Evolutionary conservation across 1,139 yeast species (phyloP).

Genomic region (Insectozyma bohioensis): DNA sequence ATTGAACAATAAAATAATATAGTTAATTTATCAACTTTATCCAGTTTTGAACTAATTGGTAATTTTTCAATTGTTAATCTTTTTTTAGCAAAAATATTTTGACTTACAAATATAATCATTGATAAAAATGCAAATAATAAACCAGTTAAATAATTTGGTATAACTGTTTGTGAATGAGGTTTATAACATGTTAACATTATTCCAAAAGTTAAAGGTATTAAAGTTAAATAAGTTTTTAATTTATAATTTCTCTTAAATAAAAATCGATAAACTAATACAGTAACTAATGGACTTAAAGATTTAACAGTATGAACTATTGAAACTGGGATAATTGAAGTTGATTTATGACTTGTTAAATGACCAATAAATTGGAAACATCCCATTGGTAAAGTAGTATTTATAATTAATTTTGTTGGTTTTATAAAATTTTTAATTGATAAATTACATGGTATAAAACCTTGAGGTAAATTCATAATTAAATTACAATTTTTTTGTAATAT

Average conservation of each 20-base stretch:
- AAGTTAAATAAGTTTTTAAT: slow-evolving; percentile 68
- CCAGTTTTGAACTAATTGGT: slow-evolving; percentile 6
- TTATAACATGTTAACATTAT: slow-evolving; percentile 81
- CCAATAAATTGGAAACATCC: slow-evolving; percentile 90
- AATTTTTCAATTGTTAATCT: slow-evolving; percentile 52
- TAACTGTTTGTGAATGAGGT: slow-evolving; percentile 17
- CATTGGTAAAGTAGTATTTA: slow-evolving; percentile 82
- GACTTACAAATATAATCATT: slow-evolving; percentile 84
- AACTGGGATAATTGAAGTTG: slow-evolving; percentile 85
- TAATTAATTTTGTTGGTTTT: slow-evolving; percentile 53
- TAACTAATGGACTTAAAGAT: slow-evolving; percentile 83
- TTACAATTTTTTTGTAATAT: slow-evolving; percentile 20
- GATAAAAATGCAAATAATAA: slow-evolving; percentile 74
- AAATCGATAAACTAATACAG: slow-evolving; percentile 75
- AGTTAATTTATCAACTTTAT: slow-evolving; percentile 74
- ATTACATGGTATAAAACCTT: slow-evolving; percentile 53
- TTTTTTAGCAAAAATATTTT: slow-evolving; percentile 86
- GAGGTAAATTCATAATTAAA: slow-evolving; percentile 45
- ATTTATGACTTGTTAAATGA: slow-evolving; percentile 85
- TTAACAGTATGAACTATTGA: slow-evolving; percentile 90
- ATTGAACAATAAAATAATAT: slow-evolving; percentile 81
- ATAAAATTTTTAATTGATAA: slow-evolving; percentile 31
- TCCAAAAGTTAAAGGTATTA: slow-evolving; percentile 75
- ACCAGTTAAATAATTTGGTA: slow-evolving; percentile 49
- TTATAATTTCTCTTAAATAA: slow-evolving; percentile 59